Conservation (phyloP, 495 filamentous ascomycete species). For the Penicillium coffeae region DNA sequence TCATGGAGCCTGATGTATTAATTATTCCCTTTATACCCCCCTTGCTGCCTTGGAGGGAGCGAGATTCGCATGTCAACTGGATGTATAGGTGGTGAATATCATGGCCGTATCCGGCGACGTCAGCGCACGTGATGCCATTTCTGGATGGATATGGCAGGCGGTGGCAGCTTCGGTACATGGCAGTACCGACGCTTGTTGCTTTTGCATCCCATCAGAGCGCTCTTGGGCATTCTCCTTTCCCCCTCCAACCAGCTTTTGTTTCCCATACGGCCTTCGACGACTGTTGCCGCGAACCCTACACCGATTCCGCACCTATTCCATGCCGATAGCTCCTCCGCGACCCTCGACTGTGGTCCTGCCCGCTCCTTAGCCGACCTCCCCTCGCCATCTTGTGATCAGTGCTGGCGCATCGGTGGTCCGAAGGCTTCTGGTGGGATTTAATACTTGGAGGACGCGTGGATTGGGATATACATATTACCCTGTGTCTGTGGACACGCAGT, state of each 20-base stretch:
- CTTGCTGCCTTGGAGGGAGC: no score
- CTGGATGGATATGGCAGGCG: conserved; percentile 29
- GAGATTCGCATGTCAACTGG: no score
- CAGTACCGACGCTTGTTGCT: conserved; percentile 34
- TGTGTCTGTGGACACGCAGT: conserved; percentile 20
- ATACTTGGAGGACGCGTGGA: conserved; percentile 20
- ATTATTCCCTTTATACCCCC: no score
- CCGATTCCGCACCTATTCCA: conserved; percentile 18
- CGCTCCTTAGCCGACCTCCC: conserved; percentile 37
- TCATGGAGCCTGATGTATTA: no score
- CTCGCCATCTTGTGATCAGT: conserved; percentile 17
- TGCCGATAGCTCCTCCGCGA: conserved; percentile 33
- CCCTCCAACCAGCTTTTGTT: conserved; percentile 14
- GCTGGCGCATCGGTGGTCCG: conserved; percentile 17
- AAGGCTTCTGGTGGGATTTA: conserved; percentile 8
- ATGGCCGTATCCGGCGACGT: conserved; percentile 22
- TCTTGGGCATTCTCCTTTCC: conserved; percentile 22
- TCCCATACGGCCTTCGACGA: conserved; percentile 11
- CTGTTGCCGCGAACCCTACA: conserved; percentile 7
- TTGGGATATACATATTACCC: background rate
- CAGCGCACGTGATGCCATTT: conserved; percentile 19
- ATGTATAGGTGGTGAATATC: no score
- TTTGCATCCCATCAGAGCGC: conserved; percentile 26
- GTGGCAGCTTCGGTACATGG: conserved; percentile 25
- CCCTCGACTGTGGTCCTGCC: conserved; percentile 35